Evolutionary conservation across 805 yeast genomes (phyloP).

Genomic region (Metschnikowia sp.): DNA sequence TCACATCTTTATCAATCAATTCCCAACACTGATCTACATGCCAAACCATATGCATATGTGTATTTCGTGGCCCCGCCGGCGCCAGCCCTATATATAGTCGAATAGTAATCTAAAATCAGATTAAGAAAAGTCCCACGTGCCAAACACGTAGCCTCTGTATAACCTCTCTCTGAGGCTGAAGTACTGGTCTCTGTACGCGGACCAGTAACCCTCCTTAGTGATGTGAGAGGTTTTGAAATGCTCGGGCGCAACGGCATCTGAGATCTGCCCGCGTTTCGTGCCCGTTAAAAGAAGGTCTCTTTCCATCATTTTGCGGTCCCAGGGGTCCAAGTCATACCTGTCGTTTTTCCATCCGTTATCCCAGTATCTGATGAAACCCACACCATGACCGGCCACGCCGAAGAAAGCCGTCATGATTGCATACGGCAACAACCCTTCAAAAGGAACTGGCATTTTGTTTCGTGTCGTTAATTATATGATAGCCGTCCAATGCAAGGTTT

Average conservation of each 20-base stretch:
- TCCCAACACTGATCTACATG: no score
- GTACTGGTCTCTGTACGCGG: constrained; percentile 47
- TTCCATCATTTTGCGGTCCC: constrained; percentile 53
- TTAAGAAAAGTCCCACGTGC: constrained; percentile 41
- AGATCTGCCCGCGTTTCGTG: constrained; percentile 62
- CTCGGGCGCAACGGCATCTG: constrained; percentile 69
- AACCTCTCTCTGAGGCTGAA: constrained; percentile 45
- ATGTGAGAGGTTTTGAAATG: constrained; percentile 63
- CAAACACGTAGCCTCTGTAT: constrained; percentile 44
- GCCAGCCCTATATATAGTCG: not conserved
- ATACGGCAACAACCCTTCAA: constrained; percentile 46
- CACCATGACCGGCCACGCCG: constrained; percentile 46
- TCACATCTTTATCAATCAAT: no score
- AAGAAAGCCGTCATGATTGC: constrained; percentile 45
- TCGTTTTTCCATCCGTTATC: constrained; percentile 49
- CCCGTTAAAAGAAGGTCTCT: constrained; percentile 81
- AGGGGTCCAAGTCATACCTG: constrained; percentile 41
- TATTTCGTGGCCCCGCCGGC: constrained; percentile 2
- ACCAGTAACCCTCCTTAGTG: constrained; percentile 38
- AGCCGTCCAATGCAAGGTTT: not conserved
- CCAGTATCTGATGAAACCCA: constrained; percentile 44
- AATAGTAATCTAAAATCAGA: not conserved
- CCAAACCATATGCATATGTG: constrained; percentile 1
- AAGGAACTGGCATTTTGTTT: constrained; percentile 42
- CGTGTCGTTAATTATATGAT: constrained; percentile 7